These are phyloP conservation scores for Sporothrix schenckii DNA, from an alignment of 2,329 filamentous ascomycete genomes.

Conservation along the genomic window DNA sequence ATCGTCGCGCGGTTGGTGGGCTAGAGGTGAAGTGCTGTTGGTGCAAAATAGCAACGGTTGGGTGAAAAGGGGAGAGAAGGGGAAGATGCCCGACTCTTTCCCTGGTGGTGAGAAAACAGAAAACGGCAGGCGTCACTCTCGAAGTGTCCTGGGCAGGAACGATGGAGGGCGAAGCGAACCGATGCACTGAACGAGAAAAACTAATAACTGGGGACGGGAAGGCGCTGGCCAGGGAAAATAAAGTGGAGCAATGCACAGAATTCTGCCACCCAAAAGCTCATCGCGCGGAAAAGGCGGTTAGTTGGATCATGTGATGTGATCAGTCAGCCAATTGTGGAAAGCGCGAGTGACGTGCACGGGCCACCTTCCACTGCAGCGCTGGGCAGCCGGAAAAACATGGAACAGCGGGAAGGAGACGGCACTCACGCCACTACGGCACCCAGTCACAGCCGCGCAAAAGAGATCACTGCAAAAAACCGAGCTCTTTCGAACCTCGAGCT, in stretches of 20 bases:
- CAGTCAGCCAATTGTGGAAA: background rate
- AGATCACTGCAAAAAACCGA: conserved; percentile 32
- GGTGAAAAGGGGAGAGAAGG: background rate
- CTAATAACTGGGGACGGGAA: conserved; percentile 21
- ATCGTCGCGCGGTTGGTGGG: conserved; percentile 5
- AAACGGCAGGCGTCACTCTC: background rate
- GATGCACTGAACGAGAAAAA: conserved; percentile 22
- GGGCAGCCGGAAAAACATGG: conserved; percentile 35
- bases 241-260: conserved; percentile 26
- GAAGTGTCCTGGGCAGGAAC: conserved; percentile 21
- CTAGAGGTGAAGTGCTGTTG: background rate
- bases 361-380: conserved; percentile 15
- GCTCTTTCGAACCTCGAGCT: conserved; percentile 26
- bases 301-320: background rate
- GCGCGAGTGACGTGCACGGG: conserved; percentile 18
- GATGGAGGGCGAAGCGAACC: conserved; percentile 3
- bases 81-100: background rate
- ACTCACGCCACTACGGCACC: conserved; percentile 35
- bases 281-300: conserved; percentile 18
- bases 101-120: background rate
- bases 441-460: conserved; percentile 33
- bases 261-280: conserved; percentile 27
- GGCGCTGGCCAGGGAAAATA: background rate
- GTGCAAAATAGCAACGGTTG: background rate
- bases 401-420: conserved; percentile 10